These are phyloP conservation scores for Hypoxylon cercidicola DNA, from an alignment of 495 filamentous ascomycete species.

Conservation along the genomic window DNA sequence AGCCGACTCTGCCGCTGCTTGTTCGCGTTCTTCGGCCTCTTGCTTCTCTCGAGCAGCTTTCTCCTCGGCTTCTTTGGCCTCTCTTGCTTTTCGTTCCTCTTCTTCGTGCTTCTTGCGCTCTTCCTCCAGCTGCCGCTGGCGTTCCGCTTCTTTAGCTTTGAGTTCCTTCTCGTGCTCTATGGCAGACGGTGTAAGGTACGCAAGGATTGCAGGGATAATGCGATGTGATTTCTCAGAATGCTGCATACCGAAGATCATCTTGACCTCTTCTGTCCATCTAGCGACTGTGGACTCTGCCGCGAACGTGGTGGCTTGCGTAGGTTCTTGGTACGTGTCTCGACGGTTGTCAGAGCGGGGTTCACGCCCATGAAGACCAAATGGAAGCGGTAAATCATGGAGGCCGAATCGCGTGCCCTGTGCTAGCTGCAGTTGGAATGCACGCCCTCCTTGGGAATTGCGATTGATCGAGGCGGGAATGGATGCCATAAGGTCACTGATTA, in stretches of 20 bases:
- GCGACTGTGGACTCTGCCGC: slow-evolving; percentile 70
- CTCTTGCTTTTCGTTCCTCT: slow-evolving; percentile 62
- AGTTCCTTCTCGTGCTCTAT: slow-evolving; percentile 77
- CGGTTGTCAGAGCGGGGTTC: slow-evolving; percentile 53
- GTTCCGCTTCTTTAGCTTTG: slow-evolving; percentile 67
- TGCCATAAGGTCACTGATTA: slow-evolving; percentile 55
- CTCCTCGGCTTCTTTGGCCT: slow-evolving; percentile 71
- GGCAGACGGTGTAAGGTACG: slow-evolving; percentile 82
- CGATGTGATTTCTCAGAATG: slow-evolving; percentile 77
- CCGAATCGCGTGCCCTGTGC: slow-evolving; percentile 51
- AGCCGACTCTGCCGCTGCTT: slow-evolving; percentile 55
- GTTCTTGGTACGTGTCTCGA: slow-evolving; percentile 58
- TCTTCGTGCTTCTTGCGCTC: slow-evolving; percentile 67
- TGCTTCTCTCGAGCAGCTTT: slow-evolving; percentile 63
- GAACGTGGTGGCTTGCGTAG: slow-evolving; percentile 73
- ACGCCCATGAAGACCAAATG: slow-evolving; percentile 45
- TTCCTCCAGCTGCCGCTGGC: slow-evolving; percentile 73
- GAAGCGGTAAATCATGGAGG: slow-evolving; percentile 51
- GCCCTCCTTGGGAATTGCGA: slow-evolving; percentile 46
- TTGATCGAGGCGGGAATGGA: slow-evolving; percentile 45
- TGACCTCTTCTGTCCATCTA: slow-evolving; percentile 92
- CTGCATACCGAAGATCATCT: slow-evolving; percentile 78
- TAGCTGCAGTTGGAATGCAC: slow-evolving; percentile 55
- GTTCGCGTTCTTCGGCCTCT: slow-evolving; percentile 67
- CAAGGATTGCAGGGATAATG: slow-evolving; percentile 74